Evolutionary conservation across 441 rosid species (phyloP), one percentile per base, ranked within the genome.

Genomic region (Erodium trifolium): DNA sequence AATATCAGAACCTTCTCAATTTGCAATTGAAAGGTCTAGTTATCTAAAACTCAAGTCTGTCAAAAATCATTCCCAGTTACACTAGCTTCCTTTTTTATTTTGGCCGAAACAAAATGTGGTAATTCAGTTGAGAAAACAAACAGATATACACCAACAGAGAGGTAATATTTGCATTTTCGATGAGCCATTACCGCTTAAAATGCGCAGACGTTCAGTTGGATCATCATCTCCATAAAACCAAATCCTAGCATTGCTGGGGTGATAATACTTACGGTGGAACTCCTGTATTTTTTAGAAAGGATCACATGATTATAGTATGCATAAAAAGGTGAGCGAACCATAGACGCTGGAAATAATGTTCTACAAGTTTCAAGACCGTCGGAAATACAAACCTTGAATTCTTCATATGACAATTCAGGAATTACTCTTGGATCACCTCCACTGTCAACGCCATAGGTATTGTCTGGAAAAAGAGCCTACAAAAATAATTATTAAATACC

Each of bases 141-240:
- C 45, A 57, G 14, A 75, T 66, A 45, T 37, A 70, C 70, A 23
- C 41, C 65, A 60, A 35, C 9, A 1, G 41, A 57, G 4, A 69
- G 35, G 14, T 23, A 27, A 62, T 11, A 27, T 12, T 7, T 2
- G 35, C 39, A 27, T 63, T 62, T 27, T 16, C 47, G 68, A 66
- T 72, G 8, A 5, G 11, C 49, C 71, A 62, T 75, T 91, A 93
- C 98, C 97, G 68, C 92, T 89, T 73, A 91, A 78, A 70, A 93
- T 78, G 63, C 83, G 85, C 18, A 93, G 79, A 63, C 97, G 96
- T 55, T 88, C 93, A 78, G 63, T 71, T 43, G 90, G 85, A 80
- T 93, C 91, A 77, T 93, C 98, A 80, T 93, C 89, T 73, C 98
- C 98, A 67, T 89, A 93, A 81, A 93, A 93, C 98, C 98, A 93